phyloP scores from a whole-genome alignment of 768 basidiomycete species.

The Dacryopinax primogenitus region DNA sequence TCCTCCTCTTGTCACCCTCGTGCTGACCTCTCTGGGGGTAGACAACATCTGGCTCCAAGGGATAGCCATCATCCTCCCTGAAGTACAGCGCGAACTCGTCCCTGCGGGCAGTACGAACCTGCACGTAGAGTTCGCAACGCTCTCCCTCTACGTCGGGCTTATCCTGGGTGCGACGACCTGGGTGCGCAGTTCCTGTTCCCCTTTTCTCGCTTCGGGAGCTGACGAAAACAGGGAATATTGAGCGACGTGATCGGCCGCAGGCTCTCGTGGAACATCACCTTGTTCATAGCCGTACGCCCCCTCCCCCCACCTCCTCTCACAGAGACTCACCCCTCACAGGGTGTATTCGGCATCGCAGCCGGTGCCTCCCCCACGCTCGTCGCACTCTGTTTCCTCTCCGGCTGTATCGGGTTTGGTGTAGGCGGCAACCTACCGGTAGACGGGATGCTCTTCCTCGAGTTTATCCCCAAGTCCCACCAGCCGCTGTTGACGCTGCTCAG shows the following conservation, averaged over 20 bases:
- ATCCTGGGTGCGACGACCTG: slow-evolving; percentile 39
- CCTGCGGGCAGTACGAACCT: slow-evolving; percentile 23
- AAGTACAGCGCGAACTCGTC: slow-evolving; percentile 34
- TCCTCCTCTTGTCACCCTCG: slow-evolving; percentile 15
- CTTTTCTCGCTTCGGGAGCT: background rate
- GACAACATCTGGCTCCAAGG: slow-evolving; percentile 37
- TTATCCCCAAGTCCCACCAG: slow-evolving; percentile 23
- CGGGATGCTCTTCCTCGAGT: slow-evolving; percentile 25
- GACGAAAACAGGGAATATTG: background rate
- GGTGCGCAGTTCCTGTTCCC: slow-evolving; percentile 20
- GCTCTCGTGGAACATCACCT: slow-evolving; percentile 22
- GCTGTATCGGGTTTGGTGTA: slow-evolving; percentile 39
- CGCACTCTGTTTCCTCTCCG: slow-evolving; percentile 31
- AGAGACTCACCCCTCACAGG: slow-evolving; percentile 18
- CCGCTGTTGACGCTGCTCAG: slow-evolving; percentile 35
- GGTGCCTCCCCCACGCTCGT: slow-evolving; percentile 38
- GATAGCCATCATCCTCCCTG: slow-evolving; percentile 35
- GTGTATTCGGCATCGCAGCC: slow-evolving; percentile 40
- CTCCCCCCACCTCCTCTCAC: background rate
- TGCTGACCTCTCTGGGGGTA: background rate
- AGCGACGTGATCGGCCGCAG: background rate
- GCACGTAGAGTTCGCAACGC: slow-evolving; percentile 34
- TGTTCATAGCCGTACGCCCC: slow-evolving; percentile 25
- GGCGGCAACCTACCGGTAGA: slow-evolving; percentile 39
- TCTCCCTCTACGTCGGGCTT: slow-evolving; percentile 38